phyloP scores from a whole-genome alignment of 768 basidiomycete species.

The Suillus cothurnatus region DNA sequence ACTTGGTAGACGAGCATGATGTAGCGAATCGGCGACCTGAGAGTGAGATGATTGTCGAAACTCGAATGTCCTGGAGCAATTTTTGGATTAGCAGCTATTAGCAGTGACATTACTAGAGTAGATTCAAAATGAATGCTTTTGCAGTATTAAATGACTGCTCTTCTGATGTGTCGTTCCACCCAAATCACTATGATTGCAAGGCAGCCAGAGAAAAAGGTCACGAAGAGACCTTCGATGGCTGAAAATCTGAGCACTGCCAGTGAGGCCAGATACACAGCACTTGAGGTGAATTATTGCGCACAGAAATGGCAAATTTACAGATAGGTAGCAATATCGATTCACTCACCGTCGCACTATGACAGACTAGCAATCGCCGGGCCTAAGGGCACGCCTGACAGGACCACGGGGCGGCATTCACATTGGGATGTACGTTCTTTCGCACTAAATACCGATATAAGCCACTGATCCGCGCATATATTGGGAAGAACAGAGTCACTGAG shows the following conservation, averaged over 20 bases:
- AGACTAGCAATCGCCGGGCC: not conserved
- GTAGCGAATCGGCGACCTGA: not conserved
- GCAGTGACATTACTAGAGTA: not conserved
- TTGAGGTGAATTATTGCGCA: not conserved
- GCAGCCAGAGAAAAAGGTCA: not conserved
- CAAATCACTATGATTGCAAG: not conserved
- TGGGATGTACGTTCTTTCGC: not conserved
- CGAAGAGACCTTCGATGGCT: not conserved
- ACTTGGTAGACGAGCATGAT: not conserved
- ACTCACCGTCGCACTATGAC: not conserved
- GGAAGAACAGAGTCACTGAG: too few relatives aligned
- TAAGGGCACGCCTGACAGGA: not conserved
- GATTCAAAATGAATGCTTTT: not conserved
- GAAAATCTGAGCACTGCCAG: not conserved
- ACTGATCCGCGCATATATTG: not conserved
- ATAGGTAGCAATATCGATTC: not conserved
- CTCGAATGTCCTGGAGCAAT: not conserved
- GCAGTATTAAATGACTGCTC: not conserved
- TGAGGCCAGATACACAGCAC: not conserved
- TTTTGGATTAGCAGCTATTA: not conserved
- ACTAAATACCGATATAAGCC: not conserved
- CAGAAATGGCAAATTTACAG: not conserved
- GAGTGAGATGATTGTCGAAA: not conserved
- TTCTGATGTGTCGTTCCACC: not conserved
- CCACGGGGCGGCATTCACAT: not conserved